A percentile compares a stretch with the other conserved stretches of the same genome.
phyloP scores from a whole-genome alignment of 140 eudicot species.

The Senecio squalidus region DNA sequence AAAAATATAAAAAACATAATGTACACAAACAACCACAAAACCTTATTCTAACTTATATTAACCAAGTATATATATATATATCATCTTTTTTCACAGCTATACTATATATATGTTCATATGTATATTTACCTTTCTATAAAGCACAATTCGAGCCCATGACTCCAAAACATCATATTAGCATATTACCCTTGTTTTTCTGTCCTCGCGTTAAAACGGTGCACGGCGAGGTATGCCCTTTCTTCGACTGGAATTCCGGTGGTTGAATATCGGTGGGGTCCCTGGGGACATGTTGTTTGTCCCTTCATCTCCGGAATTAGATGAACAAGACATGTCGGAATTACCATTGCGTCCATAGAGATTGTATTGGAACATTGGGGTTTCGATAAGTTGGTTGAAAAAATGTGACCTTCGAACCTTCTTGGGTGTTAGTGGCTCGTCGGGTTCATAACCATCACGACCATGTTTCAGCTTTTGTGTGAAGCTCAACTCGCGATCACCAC shows the following conservation, averaged over 20 bases:
- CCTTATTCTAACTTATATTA: constrained; percentile 31
- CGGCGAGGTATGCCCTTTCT: constrained; percentile 89
- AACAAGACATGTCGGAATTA: constrained; percentile 26
- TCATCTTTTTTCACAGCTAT: constrained; percentile 35
- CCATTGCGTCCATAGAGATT: constrained; percentile 20
- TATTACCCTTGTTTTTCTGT: not conserved
- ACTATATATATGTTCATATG: constrained; percentile 25
- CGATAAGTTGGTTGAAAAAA: constrained; percentile 34
- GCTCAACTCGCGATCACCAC: constrained; percentile 61
- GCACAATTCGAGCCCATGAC: constrained; percentile 8
- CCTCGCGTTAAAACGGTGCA: constrained; percentile 50
- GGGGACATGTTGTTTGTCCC: constrained; percentile 45
- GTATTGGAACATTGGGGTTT: constrained; percentile 26
- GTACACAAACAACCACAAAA: constrained; percentile 22
- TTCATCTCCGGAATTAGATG: constrained; percentile 52
- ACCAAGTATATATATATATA: constrained; percentile 17
- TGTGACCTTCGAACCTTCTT: constrained; percentile 39
- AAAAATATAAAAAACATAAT: constrained; percentile 17
- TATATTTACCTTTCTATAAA: constrained; percentile 21
- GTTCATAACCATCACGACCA: constrained; percentile 30
- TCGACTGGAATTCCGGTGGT: constrained; percentile 59
- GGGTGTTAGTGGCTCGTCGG: constrained; percentile 50
- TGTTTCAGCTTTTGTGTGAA: constrained; percentile 41
- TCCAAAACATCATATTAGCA: constrained; percentile 13
- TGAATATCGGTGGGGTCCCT: constrained; percentile 60